Percentiles rank a stretch among this genome's conserved stretches.
Evolutionary conservation across 768 basidiomycete species (phyloP).

Genomic region (Mycena kentingensis): DNA sequence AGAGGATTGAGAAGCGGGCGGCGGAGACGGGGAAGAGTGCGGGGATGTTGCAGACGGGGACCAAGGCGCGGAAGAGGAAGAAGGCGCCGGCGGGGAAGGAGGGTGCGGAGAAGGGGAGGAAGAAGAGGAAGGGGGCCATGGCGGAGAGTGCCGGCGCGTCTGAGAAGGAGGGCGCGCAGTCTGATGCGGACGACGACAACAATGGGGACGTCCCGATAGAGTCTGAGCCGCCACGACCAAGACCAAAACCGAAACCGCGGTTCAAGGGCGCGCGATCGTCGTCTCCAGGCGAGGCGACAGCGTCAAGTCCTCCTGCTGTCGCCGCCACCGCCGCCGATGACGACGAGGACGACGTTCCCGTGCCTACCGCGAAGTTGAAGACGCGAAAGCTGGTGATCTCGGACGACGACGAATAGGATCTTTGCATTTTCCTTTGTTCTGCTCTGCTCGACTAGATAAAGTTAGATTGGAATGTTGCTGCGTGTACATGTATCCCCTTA

Average conservation of each 20-base stretch:
- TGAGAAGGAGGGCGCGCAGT: too few relatives aligned
- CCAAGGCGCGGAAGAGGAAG: slow-evolving; percentile 50
- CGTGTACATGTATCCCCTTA: too few relatives aligned
- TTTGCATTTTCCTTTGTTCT: too few relatives aligned
- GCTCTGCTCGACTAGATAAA: too few relatives aligned
- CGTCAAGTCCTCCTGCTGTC: neutral
- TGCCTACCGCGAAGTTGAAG: neutral
- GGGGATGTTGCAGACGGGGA: slow-evolving; percentile 55
- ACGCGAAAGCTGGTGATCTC: slow-evolving; percentile 30
- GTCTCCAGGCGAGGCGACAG: neutral
- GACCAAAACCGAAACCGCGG: slow-evolving; percentile 37
- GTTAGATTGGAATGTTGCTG: too few relatives aligned
- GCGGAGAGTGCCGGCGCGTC: slow-evolving; percentile 23
- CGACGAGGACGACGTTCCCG: neutral
- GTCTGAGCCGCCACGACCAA: slow-evolving; percentile 40
- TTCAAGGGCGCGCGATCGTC: slow-evolving; percentile 10
- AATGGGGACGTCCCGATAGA: slow-evolving; percentile 10
- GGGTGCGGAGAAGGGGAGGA: slow-evolving; percentile 32
- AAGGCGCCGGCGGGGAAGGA: slow-evolving; percentile 29
- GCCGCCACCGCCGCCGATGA: neutral
- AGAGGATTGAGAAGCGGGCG: slow-evolving; percentile 50
- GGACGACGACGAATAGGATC: slow-evolving; percentile 33
- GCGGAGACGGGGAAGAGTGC: slow-evolving; percentile 45
- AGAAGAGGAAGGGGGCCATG: slow-evolving; percentile 33
- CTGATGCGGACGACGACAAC: slow-evolving; percentile 29